phyloP scores from a whole-genome alignment of 345 rosid genomes.

The Dipteronia dyeriana region DNA sequence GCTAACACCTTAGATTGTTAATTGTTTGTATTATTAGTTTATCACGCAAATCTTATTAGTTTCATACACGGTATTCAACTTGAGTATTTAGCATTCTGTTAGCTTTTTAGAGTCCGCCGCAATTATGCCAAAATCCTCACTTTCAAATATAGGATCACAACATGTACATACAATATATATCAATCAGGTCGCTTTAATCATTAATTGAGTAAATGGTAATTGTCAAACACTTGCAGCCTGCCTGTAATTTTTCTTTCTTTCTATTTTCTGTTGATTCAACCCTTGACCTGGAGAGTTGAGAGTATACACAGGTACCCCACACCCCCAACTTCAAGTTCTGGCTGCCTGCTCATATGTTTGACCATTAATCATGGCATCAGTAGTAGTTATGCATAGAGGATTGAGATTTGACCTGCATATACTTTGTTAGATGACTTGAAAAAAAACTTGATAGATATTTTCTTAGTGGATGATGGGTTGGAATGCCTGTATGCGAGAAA shows the following conservation, averaged over 20 bases:
- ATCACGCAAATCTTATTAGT: background rate
- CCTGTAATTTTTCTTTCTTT: background rate
- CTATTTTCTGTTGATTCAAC: background rate
- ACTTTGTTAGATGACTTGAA: background rate
- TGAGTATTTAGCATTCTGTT: background rate
- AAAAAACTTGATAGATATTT: conserved; percentile 1
- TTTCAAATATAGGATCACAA: background rate
- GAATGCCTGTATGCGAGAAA: conserved; percentile 17
- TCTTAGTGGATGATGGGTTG: background rate
- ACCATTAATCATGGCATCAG: background rate
- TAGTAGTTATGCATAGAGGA: background rate
- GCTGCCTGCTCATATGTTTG: background rate
- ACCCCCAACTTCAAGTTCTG: background rate
- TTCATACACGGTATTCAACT: background rate
- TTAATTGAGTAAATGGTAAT: background rate
- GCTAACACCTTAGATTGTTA: background rate
- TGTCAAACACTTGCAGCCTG: background rate
- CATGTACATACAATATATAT: background rate
- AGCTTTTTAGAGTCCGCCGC: background rate
- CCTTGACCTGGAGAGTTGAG: background rate
- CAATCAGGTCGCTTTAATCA: too few species aligned
- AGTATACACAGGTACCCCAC: background rate
- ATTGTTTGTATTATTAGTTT: background rate
- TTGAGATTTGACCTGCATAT: background rate
- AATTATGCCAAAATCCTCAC: background rate